phyloP scores from a whole-genome alignment of 371 early-diverging fungal species.

The Mortierella sp. region DNA sequence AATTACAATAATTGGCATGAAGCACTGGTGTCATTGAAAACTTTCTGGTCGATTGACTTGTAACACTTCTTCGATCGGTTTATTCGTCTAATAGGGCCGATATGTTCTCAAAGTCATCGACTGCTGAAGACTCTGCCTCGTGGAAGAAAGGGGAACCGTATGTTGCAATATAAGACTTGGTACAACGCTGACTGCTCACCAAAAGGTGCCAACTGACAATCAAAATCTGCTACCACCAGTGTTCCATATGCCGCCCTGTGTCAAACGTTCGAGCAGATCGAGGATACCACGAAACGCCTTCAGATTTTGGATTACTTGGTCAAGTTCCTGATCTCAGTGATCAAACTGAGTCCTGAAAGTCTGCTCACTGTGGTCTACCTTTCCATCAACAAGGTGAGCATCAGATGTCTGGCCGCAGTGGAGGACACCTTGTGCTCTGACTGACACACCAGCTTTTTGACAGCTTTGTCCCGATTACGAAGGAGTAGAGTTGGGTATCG shows the following conservation, averaged over 20 bases:
- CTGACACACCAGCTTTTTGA: not conserved
- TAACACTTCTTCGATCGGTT: not conserved
- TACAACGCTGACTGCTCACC: no score
- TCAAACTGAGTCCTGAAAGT: slow-evolving; percentile 74
- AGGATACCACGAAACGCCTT: slow-evolving; percentile 74
- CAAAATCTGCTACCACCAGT: slow-evolving; percentile 38
- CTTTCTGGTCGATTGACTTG: not conserved
- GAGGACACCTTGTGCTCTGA: not conserved
- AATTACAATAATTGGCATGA: not conserved
- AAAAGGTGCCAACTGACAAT: not conserved
- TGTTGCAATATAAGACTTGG: slow-evolving; percentile 8
- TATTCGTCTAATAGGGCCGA: slow-evolving; percentile 32
- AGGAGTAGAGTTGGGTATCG: slow-evolving; percentile 96
- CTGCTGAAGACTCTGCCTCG: slow-evolving; percentile 30
- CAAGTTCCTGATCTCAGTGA: slow-evolving; percentile 80
- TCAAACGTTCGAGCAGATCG: slow-evolving; percentile 87
- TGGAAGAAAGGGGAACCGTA: slow-evolving; percentile 65
- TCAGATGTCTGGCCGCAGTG: not conserved
- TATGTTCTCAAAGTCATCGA: slow-evolving; percentile 50
- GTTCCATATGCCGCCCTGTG: slow-evolving; percentile 89
- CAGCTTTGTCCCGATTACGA: slow-evolving; percentile 96
- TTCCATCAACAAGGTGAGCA: slow-evolving; percentile 87
- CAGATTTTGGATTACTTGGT: slow-evolving; percentile 86
- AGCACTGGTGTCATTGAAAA: not conserved
- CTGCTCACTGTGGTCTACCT: slow-evolving; percentile 86